phyloP scores from a whole-genome alignment of 2,329 filamentous ascomycete species.

The Hymenoscyphus occultus region DNA sequence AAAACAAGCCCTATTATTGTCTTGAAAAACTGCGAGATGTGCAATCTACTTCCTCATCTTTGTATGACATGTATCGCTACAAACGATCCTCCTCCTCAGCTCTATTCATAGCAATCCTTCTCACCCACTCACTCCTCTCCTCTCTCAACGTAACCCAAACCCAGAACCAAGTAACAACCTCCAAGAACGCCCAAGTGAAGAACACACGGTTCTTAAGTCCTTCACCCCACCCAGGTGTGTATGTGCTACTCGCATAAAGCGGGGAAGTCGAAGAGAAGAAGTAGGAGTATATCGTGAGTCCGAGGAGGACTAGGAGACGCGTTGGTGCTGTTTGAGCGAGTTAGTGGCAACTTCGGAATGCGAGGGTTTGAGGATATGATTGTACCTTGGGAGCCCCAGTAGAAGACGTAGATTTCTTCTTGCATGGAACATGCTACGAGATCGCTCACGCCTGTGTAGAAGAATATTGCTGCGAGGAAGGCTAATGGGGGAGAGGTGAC shows the following conservation, averaged over 20 bases:
- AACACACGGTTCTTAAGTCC: slow-evolving; percentile 79
- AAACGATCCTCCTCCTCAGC: slow-evolving; percentile 39
- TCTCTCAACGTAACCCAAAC: slow-evolving; percentile 68
- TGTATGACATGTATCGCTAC: neutral
- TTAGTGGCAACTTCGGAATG: slow-evolving; percentile 46
- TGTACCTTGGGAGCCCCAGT: slow-evolving; percentile 64
- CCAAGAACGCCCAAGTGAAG: slow-evolving; percentile 81
- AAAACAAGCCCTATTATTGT: too few species aligned
- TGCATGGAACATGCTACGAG: slow-evolving; percentile 64
- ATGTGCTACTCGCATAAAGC: slow-evolving; percentile 42
- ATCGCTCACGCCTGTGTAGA: slow-evolving; percentile 59
- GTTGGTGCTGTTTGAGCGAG: slow-evolving; percentile 60
- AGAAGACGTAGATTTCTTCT: slow-evolving; percentile 61
- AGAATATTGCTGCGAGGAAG: slow-evolving; percentile 67
- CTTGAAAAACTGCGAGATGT: neutral
- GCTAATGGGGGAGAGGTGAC: slow-evolving; percentile 67
- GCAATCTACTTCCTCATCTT: neutral
- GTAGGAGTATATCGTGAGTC: slow-evolving; percentile 62
- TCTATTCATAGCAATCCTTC: slow-evolving; percentile 34
- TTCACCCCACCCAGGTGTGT: slow-evolving; percentile 52
- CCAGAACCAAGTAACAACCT: slow-evolving; percentile 87
- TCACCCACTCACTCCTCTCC: slow-evolving; percentile 47
- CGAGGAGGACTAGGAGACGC: slow-evolving; percentile 62
- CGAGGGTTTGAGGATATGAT: slow-evolving; percentile 43
- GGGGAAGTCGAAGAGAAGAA: slow-evolving; percentile 53